Base-by-base conservation (phyloP, 352 stramenopile genomes). In the Elongisporangium senticosum region DNA sequence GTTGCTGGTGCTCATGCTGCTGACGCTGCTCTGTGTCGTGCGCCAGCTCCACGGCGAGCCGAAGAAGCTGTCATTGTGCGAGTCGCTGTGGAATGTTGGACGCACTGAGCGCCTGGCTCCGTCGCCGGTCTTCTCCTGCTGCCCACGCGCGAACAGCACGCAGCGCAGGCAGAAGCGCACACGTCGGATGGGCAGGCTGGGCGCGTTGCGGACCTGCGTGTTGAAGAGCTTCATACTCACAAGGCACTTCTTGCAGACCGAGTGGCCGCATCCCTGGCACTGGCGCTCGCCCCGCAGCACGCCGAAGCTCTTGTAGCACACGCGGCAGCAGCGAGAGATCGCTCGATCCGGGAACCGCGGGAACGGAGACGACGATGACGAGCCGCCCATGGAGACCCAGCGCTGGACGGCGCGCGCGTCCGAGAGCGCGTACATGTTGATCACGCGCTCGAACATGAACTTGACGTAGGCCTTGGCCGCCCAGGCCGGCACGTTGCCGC, bases 381-480 rank as follows among this genome's bases (percentile, higher is more conserved):
- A 14, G 33, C 33, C 7, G 11, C 33, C 33, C 33, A 43, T 7
- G 2, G 33, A 15, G 33, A 17, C 33, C 33, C 33, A 43, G 33
- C 65, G 53, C 58, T 70, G 62, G 17, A 72, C 51, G 17, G 68
- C 56, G 1, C 59, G 54, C 2, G 68, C 68, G 19, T 71, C 64
- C n/a, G 51, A 55, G 24, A 75, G 52, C 20, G 64, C 69, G 40
- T 52, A 64, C 51, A 75, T 61, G 53, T 67, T 65, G 21, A 39
- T 48, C 22, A 75, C 53, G 17, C 68, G 62, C 3, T 64, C 64
- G 55, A 57, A 69, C 51, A 75, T 64, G 52, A 71, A 64, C 49
- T 51, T 21, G 24, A 72, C 63, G 21, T 61, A 65, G 64, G 71
- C 69, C 58, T 64, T 63, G 13, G 55, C 56, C 24, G 61, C 61